Percentiles rank a stretch among this genome's conserved stretches.
Evolutionary conservation across 306 rosid genomes (phyloP).

Genomic region (Rubus parviflorus): DNA sequence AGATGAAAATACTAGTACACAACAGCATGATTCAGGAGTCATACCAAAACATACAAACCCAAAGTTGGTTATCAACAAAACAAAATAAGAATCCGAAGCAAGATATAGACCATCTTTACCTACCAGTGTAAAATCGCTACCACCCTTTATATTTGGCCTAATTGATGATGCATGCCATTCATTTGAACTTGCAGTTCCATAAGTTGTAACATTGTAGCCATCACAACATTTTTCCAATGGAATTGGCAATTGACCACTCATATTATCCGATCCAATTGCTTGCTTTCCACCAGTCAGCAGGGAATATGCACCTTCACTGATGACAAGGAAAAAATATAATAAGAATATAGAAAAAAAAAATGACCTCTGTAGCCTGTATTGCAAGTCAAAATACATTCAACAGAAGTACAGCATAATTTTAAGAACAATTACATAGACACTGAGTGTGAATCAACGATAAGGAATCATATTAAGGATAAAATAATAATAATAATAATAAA

Average conservation of each 20-base stretch:
- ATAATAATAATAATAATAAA: background rate
- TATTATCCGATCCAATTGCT: conserved; percentile 13
- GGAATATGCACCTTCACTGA: conserved; percentile 37
- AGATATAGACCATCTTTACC: background rate
- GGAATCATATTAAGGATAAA: background rate
- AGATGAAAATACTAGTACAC: background rate
- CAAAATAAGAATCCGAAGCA: background rate
- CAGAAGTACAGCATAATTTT: background rate
- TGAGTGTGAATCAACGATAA: background rate
- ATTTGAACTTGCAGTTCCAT: conserved; percentile 29
- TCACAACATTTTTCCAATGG: conserved; percentile 17
- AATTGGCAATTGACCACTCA: conserved; percentile 3
- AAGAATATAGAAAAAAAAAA: background rate
- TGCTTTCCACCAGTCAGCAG: conserved; percentile 20
- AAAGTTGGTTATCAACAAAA: too few relatives aligned
- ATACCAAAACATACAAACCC: background rate
- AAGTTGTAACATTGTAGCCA: conserved; percentile 23
- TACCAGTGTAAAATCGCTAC: conserved; percentile 31
- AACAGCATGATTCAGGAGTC: background rate
- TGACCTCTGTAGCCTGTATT: background rate
- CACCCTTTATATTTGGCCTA: conserved; percentile 29
- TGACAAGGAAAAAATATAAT: background rate
- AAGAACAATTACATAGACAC: background rate
- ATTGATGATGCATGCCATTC: conserved; percentile 42
- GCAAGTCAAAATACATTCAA: background rate